Percentiles rank a stretch among this genome's conserved stretches.
phyloP scores from a whole-genome alignment of 2,329 filamentous ascomycete species.

The Ambrosiella beaveri region DNA sequence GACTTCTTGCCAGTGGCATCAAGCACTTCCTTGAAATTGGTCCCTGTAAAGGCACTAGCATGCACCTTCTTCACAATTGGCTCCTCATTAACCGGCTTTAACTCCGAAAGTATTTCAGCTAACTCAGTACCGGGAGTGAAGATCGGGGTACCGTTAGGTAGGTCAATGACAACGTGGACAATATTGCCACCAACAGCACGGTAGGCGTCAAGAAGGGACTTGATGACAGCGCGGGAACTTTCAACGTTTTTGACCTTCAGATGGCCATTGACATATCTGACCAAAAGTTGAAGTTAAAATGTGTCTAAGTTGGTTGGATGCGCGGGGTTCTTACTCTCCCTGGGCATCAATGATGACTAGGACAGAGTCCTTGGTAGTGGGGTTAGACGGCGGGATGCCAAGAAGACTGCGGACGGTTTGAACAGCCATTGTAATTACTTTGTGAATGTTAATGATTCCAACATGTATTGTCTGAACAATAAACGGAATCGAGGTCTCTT shows the following conservation, averaged over 20 bases:
- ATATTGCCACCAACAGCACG: constrained; percentile 32
- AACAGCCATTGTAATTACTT: neutral
- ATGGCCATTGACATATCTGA: neutral
- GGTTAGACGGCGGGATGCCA: neutral
- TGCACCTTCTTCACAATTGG: constrained; percentile 39
- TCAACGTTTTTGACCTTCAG: neutral
- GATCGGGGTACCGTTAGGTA: constrained; percentile 42
- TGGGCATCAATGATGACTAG: neutral
- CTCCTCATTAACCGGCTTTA: constrained; percentile 36
- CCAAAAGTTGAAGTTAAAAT: neutral
- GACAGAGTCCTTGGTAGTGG: neutral
- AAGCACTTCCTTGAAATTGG: constrained; percentile 31
- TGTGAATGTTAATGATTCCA: neutral
- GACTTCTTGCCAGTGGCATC: neutral
- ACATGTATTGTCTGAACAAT: too few relatives aligned
- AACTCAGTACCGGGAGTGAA: constrained; percentile 46
- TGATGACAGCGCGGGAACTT: neutral
- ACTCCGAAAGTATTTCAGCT: constrained; percentile 42
- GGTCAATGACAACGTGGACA: constrained; percentile 44
- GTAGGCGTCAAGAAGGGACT: constrained; percentile 37
- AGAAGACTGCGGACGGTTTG: neutral
- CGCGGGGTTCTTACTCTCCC: neutral
- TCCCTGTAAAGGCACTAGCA: constrained; percentile 43
- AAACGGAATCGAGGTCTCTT: neutral
- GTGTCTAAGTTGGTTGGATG: neutral